A percentile compares a stretch with the other conserved stretches of the same genome.
phyloP scores from a whole-genome alignment of 1,139 yeast species.

The Yamadazyma buinensis region DNA sequence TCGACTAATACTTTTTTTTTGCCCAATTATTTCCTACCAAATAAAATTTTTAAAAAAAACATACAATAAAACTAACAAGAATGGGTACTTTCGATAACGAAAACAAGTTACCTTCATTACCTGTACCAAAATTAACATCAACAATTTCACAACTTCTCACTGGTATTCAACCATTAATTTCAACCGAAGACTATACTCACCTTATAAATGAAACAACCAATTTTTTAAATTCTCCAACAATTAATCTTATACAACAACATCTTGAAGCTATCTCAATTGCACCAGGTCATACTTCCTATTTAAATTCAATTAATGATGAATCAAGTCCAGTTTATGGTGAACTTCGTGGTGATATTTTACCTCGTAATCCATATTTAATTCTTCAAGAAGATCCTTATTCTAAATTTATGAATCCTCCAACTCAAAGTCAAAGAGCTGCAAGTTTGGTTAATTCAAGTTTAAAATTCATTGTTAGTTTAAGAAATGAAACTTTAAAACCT shows the following conservation, averaged over 20 bases:
- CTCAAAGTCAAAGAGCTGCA: conserved; percentile 66
- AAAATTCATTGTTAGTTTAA: conserved; percentile 58
- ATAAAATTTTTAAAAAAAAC: too few species aligned
- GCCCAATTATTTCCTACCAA: not conserved
- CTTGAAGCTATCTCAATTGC: conserved; percentile 41
- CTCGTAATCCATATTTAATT: conserved; percentile 71
- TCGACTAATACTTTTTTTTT: too few species aligned
- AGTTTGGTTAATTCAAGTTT: conserved; percentile 61
- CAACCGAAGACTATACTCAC: conserved; percentile 38
- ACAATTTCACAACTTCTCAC: conserved; percentile 46
- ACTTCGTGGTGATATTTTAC: conserved; percentile 60
- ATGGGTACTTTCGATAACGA: conserved; percentile 19
- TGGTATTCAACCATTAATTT: conserved; percentile 48
- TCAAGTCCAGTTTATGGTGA: conserved; percentile 65
- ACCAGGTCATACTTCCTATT: conserved; percentile 45
- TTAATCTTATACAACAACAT: conserved; percentile 52
- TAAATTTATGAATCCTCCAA: conserved; percentile 53
- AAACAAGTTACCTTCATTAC: conserved; percentile 40
- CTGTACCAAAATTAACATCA: conserved; percentile 47
- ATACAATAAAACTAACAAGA: too few species aligned
- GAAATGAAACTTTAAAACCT: conserved; percentile 50
- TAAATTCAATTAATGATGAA: conserved; percentile 57
- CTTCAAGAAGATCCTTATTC: conserved; percentile 69
- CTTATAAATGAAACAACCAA: conserved; percentile 39
- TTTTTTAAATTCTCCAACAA: conserved; percentile 39